Evolutionary conservation across 2,329 filamentous ascomycete species (phyloP).

Genomic region (Hymenoscyphus albidus): DNA sequence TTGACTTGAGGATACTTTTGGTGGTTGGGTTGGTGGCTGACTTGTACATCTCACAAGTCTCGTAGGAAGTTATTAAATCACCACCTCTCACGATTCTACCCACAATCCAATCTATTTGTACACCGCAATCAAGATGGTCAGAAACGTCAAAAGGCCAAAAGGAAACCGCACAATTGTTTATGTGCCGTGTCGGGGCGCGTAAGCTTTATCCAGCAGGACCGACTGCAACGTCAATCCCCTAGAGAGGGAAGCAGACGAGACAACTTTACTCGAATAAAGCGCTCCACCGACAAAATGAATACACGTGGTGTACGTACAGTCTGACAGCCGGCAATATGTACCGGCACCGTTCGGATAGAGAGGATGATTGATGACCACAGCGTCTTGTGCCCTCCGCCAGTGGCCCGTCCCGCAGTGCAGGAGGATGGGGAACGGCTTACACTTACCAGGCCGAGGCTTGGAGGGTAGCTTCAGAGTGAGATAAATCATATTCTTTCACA

Average conservation of each 20-base stretch:
- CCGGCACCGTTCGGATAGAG: not conserved
- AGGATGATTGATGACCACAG: not conserved
- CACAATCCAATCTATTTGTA: not conserved
- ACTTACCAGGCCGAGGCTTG: not conserved
- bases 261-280: not conserved
- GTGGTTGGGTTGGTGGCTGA: not conserved
- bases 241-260: not conserved
- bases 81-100: not conserved
- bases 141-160: not conserved
- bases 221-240: not conserved
- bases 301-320: not conserved
- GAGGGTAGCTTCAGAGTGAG: not conserved
- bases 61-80: not conserved
- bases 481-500: not conserved
- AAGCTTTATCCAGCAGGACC: constrained; percentile 10
- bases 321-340: not conserved
- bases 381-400: not conserved
- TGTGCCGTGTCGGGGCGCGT: constrained; percentile 8
- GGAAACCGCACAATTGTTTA: not conserved
- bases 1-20: not conserved
- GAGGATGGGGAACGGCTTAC: not conserved
- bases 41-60: not conserved
- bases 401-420: constrained; percentile 9
- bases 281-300: not conserved
- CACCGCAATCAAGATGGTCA: not conserved